A percentile compares a stretch with the other conserved stretches of the same genome.
These are phyloP conservation scores for Geotrichum reessii DNA, from an alignment of 1,139 yeast genomes.

Conservation along the genomic window DNA sequence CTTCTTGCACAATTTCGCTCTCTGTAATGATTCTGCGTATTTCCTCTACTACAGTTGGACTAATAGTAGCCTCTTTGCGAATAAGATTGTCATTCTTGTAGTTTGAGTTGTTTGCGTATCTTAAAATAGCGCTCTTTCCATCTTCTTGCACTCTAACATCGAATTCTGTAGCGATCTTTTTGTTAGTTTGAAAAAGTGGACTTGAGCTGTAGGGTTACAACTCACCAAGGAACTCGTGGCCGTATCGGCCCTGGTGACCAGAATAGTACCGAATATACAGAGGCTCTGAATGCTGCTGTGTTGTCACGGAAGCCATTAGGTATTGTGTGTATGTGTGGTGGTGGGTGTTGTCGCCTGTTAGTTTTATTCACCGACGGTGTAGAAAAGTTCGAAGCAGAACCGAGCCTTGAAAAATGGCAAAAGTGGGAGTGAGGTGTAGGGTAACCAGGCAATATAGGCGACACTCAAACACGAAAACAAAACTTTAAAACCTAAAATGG, in stretches of 20 bases:
- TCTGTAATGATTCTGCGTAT: conserved; percentile 37
- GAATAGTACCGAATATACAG: conserved; percentile 41
- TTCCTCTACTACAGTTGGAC: conserved; percentile 37
- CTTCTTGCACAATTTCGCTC: conserved; percentile 42
- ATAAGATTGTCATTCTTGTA: conserved; percentile 43
- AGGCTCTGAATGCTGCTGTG: conserved; percentile 24
- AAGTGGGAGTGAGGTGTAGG: background rate
- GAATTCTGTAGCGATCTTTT: conserved; percentile 35
- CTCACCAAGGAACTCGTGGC: conserved; percentile 43
- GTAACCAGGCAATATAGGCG: background rate
- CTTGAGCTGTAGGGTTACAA: background rate
- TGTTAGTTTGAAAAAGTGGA: background rate
- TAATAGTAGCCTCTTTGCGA: conserved; percentile 39
- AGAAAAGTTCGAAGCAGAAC: background rate
- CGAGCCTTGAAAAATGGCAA: background rate
- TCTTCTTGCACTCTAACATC: conserved; percentile 36
- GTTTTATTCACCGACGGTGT: background rate
- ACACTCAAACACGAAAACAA: background rate
- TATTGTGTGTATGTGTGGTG: background rate
- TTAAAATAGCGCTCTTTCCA: conserved; percentile 36
- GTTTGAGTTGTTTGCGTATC: conserved; percentile 45
- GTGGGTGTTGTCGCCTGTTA: no score
- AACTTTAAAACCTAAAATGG: background rate
- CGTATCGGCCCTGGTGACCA: conserved; percentile 43
- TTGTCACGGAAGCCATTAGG: background rate